Percentiles rank a stretch among this genome's conserved stretches.
Conservation (phyloP, 1,284 basidiomycete species). For the Irpex sp. region DNA sequence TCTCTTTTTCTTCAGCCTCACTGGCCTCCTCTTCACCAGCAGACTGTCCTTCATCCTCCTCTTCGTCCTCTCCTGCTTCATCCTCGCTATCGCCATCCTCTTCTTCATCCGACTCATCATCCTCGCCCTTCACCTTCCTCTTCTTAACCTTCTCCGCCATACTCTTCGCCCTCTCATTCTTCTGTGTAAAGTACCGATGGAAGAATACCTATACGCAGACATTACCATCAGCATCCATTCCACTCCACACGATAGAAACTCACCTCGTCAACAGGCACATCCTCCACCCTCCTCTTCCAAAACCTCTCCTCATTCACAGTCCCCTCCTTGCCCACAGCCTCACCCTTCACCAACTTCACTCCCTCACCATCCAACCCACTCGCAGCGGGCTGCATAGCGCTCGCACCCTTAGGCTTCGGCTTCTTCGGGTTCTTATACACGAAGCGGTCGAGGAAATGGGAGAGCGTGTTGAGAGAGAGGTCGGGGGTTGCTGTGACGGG, state of each 20-base stretch:
- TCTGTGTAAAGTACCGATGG: conserved; percentile 63
- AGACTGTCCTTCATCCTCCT: conserved; percentile 18
- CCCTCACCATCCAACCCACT: conserved; percentile 50
- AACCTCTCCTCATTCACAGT: conserved; percentile 81
- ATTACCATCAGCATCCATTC: not conserved
- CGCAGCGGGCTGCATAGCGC: conserved; percentile 95
- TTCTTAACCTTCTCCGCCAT: conserved; percentile 45
- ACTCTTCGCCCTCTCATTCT: conserved; percentile 48
- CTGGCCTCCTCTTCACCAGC: conserved; percentile 19
- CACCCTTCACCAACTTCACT: conserved; percentile 75
- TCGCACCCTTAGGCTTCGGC: conserved; percentile 67
- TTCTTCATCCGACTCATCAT: conserved; percentile 22
- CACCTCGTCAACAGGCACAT: conserved; percentile 89
- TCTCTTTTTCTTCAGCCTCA: conserved; percentile 31
- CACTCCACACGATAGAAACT: conserved; percentile 17
- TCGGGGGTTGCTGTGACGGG: conserved; percentile 83
- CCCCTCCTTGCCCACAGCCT: conserved; percentile 39
- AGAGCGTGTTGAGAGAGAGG: conserved; percentile 89
- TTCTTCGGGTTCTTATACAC: conserved; percentile 98
- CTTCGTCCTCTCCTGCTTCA: conserved; percentile 30
- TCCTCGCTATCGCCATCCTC: conserved; percentile 21
- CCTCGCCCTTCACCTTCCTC: conserved; percentile 36
- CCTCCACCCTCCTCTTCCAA: conserved; percentile 67
- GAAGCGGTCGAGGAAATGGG: conserved; percentile 58
- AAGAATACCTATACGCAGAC: conserved; percentile 40